phyloP scores from a whole-genome alignment of 1,284 basidiomycete species.

The Ustilago cynodontis region DNA sequence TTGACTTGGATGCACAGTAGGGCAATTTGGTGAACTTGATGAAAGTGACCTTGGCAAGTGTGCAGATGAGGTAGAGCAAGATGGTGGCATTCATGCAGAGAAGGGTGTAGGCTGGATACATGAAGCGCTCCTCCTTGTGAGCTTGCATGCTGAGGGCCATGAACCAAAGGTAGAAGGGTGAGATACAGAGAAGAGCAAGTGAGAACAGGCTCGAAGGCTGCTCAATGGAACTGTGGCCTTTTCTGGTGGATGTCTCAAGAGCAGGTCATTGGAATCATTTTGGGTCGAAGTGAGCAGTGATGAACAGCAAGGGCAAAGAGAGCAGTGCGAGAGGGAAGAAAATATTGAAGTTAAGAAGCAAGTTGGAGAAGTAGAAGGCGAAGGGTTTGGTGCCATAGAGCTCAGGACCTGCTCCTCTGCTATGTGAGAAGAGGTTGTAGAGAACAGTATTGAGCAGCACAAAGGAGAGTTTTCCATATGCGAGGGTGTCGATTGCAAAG shows the following conservation, averaged over 20 bases:
- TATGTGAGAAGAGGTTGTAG: conserved; percentile 85
- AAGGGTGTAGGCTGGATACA: conserved; percentile 93
- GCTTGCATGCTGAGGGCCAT: conserved; percentile 82
- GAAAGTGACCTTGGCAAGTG: conserved; percentile 49
- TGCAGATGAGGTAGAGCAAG: conserved; percentile 75
- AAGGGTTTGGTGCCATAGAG: conserved; percentile 93
- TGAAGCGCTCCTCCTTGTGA: conserved; percentile 98
- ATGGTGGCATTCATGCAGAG: conserved; percentile 95
- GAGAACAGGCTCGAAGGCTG: conserved; percentile 44
- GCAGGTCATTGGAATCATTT: conserved; percentile 80
- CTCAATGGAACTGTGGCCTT: conserved; percentile 26
- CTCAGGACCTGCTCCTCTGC: conserved; percentile 80
- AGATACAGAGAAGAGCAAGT: conserved; percentile 80
- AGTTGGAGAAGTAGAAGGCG: conserved; percentile 71
- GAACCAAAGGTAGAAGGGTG: conserved; percentile 91
- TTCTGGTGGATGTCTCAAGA: conserved; percentile 70
- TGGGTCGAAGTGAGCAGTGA: conserved; percentile 82
- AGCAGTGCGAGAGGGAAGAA: conserved; percentile 79
- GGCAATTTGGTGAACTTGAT: conserved; percentile 56
- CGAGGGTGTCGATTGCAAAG: conserved; percentile 78
- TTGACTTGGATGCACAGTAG: conserved; percentile 52
- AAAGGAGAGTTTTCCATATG: conserved; percentile 83
- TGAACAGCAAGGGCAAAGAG: conserved; percentile 76
- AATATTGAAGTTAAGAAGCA: conserved; percentile 93
- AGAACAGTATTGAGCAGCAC: conserved; percentile 92